Evolutionary conservation across 2,329 filamentous ascomycete genomes (phyloP).

Genomic region (Hypoxylon sp.): DNA sequence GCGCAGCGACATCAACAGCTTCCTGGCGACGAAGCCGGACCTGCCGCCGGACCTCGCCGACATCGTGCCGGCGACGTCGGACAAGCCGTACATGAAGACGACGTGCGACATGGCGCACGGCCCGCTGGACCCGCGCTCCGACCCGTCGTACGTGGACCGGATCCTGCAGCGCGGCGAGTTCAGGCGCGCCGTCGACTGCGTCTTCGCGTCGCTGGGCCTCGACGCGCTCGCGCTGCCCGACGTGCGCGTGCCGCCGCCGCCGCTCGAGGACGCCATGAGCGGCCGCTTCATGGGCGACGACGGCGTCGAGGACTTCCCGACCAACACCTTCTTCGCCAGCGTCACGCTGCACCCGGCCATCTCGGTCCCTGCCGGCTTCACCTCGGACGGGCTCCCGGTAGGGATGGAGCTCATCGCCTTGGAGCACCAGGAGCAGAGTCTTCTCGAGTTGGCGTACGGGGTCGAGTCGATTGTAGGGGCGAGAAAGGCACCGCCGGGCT

Average conservation of each 20-base stretch:
- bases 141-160: conserved; percentile 41
- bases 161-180: conserved; percentile 40
- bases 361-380: conserved; percentile 46
- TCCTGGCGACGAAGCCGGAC: conserved; percentile 49
- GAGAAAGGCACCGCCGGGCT: neutral
- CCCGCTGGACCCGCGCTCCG: conserved; percentile 35
- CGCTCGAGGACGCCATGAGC: conserved; percentile 43
- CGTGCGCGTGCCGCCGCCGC: conserved; percentile 46
- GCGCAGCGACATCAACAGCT: conserved; percentile 44
- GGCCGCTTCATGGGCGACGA: conserved; percentile 37
- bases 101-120: conserved; percentile 38
- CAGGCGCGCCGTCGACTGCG: conserved; percentile 41
- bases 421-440: conserved; percentile 36
- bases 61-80: conserved; percentile 22
- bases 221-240: conserved; percentile 48
- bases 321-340: conserved; percentile 48
- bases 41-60: conserved; percentile 38
- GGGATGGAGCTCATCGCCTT: conserved; percentile 42
- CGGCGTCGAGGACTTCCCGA: conserved; percentile 41
- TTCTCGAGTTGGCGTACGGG: conserved; percentile 26
- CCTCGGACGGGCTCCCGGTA: conserved; percentile 41
- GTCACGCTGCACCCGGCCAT: conserved; percentile 46
- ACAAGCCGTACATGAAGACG: conserved; percentile 33
- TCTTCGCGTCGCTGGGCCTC: conserved; percentile 44
- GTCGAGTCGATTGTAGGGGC: conserved; percentile 6